Evolutionary conservation across 495 filamentous ascomycete species (phyloP).

Genomic region (Podospora tetraspora): DNA sequence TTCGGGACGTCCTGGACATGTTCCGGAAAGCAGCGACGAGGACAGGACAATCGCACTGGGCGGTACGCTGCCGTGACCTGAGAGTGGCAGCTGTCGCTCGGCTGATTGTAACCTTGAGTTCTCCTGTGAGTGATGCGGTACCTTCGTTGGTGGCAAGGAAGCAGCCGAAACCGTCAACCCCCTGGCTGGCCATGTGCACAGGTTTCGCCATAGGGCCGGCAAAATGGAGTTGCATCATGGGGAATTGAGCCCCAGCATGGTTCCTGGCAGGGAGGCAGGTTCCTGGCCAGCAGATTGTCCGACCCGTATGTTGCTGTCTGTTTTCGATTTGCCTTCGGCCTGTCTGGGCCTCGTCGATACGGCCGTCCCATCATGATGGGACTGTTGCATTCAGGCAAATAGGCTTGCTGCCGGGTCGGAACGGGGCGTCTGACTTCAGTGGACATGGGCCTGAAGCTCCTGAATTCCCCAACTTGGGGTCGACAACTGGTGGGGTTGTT

Average conservation of each 20-base stretch:
- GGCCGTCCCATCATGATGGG: not conserved
- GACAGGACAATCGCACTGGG: not conserved
- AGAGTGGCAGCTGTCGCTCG: not conserved
- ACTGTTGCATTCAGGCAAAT: not conserved
- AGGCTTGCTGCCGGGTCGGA: not conserved
- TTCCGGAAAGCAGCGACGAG: not conserved
- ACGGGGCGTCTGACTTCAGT: not conserved
- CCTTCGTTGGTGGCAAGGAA: not conserved
- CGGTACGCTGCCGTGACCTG: not conserved
- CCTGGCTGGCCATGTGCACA: conserved; percentile 29
- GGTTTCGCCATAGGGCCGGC: conserved; percentile 28
- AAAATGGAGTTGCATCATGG: conserved; percentile 24
- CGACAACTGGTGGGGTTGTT: not conserved
- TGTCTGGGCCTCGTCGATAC: not conserved
- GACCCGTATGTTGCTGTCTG: not conserved
- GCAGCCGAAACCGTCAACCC: conserved; percentile 11
- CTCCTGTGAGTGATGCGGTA: not conserved
- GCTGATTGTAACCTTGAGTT: not conserved
- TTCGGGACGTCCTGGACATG: not conserved
- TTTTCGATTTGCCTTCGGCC: not conserved
- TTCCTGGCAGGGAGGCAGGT: conserved; percentile 10
- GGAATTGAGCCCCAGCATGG: conserved; percentile 13
- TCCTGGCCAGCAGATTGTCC: too few relatives aligned
- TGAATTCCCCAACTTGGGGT: not conserved
- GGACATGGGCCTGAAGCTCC: not conserved